Evolutionary conservation across 371 early-diverging fungal genomes (phyloP).

Genomic region (Umbelopsis sp.): DNA sequence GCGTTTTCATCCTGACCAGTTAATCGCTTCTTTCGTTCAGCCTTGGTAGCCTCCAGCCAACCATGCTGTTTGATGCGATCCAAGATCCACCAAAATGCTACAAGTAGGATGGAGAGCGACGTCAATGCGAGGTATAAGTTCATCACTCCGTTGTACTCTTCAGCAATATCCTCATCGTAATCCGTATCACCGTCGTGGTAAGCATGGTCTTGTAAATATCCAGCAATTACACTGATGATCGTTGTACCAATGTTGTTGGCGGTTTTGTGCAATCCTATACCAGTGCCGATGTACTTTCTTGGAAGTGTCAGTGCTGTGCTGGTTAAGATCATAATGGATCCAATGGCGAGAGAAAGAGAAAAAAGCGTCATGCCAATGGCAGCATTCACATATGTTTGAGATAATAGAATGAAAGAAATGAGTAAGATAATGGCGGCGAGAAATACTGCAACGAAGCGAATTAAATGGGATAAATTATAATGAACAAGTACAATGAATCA

Average conservation of each 20-base stretch:
- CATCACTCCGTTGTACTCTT: slow-evolving; percentile 52
- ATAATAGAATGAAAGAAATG: slow-evolving; percentile 39
- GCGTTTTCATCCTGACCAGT: slow-evolving; percentile 35
- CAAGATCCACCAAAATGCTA: slow-evolving; percentile 36
- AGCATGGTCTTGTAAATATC: slow-evolving; percentile 55
- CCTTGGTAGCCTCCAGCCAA: slow-evolving; percentile 43
- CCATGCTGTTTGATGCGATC: slow-evolving; percentile 36
- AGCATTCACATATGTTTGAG: slow-evolving; percentile 41
- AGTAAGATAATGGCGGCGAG: slow-evolving; percentile 39
- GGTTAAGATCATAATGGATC: slow-evolving; percentile 48
- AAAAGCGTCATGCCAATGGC: slow-evolving; percentile 53
- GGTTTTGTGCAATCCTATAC: slow-evolving; percentile 55
- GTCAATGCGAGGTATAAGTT: slow-evolving; percentile 41
- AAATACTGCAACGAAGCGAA: slow-evolving; percentile 30
- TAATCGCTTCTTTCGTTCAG: slow-evolving; percentile 34
- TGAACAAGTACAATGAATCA: not conserved
- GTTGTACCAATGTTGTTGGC: slow-evolving; percentile 54
- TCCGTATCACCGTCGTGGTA: slow-evolving; percentile 45
- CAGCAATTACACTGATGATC: slow-evolving; percentile 50
- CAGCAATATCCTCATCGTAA: slow-evolving; percentile 37
- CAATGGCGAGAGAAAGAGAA: slow-evolving; percentile 46
- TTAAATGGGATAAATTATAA: not conserved
- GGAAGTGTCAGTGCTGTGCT: slow-evolving; percentile 47
- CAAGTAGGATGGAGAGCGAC: slow-evolving; percentile 28
- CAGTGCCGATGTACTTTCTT: slow-evolving; percentile 49